phyloP scores from a whole-genome alignment of 129 eudicot genomes.

The Lactuca saligna region DNA sequence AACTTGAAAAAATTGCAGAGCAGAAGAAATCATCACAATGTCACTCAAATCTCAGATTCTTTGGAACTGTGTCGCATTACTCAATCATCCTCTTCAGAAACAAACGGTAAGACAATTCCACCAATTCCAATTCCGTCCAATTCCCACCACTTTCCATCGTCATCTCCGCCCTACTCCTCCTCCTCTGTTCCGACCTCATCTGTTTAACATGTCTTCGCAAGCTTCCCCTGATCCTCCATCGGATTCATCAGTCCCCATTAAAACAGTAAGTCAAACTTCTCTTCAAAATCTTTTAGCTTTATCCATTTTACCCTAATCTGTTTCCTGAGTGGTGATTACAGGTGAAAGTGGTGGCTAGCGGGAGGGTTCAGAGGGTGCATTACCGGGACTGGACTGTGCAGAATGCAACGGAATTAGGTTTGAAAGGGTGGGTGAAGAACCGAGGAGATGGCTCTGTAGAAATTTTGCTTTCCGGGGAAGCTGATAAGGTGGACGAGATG shows the following conservation, averaged over 20 bases:
- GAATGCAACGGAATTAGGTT: conserved; percentile 72
- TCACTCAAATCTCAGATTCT: conserved; percentile 14
- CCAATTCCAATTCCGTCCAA: conserved; percentile 23
- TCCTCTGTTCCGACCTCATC: conserved; percentile 39
- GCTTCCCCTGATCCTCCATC: conserved; percentile 23
- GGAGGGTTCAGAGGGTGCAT: conserved; percentile 86
- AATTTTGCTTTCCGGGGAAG: conserved; percentile 70
- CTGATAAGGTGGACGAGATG: conserved; percentile 84
- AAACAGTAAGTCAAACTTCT: conserved; percentile 44
- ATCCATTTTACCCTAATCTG: too few relatives aligned
- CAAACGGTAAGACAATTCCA: conserved; percentile 21
- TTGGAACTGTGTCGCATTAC: background rate
- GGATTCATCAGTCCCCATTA: conserved; percentile 37
- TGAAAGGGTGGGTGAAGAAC: conserved; percentile 96
- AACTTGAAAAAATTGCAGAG: conserved; percentile 7
- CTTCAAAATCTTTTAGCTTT: background rate
- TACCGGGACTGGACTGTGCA: conserved; percentile 83
- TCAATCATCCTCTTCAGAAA: conserved; percentile 4
- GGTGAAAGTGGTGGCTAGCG: conserved; percentile 73
- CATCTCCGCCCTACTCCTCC: conserved; percentile 34
- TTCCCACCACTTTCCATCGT: conserved; percentile 19
- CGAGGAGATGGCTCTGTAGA: conserved; percentile 84
- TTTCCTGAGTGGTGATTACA: conserved; percentile 26
- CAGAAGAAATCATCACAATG: conserved; percentile 17
- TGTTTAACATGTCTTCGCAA: conserved; percentile 52